Conservation (phyloP, 2,329 filamentous ascomycete genomes). For the Fusarium coffeatum region DNA sequence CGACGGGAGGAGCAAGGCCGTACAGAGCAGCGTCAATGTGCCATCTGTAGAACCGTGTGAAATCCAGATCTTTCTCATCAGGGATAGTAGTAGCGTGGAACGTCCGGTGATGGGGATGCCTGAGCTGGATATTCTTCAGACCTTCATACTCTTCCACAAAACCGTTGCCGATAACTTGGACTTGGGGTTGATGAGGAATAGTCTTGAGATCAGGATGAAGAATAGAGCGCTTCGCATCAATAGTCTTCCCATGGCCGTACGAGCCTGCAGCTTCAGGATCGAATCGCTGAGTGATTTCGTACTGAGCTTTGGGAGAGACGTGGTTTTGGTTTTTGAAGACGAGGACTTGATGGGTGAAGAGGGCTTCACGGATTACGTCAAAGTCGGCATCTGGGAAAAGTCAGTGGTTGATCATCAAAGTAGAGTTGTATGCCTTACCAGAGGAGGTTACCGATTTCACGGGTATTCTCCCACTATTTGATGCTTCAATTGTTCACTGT, state of each 20-base stretch:
- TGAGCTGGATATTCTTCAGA: constrained; percentile 72
- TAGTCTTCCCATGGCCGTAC: constrained; percentile 82
- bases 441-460: constrained; percentile 70
- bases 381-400: constrained; percentile 69
- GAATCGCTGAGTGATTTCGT: constrained; percentile 78
- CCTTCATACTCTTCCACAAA: constrained; percentile 77
- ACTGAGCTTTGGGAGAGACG: constrained; percentile 76
- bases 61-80: constrained; percentile 60
- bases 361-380: constrained; percentile 68
- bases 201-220: constrained; percentile 85
- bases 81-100: constrained; percentile 77
- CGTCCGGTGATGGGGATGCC: constrained; percentile 81
- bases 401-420: constrained; percentile 31
- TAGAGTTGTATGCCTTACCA: constrained; percentile 55
- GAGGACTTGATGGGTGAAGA: constrained; percentile 76
- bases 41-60: constrained; percentile 77
- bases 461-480: constrained; percentile 62
- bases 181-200: constrained; percentile 80
- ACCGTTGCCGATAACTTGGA: constrained; percentile 82
- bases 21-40: constrained; percentile 85
- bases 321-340: constrained; percentile 75
- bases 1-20: constrained; percentile 77
- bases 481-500: constrained; percentile 15
- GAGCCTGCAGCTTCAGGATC: constrained; percentile 71
- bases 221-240: constrained; percentile 72